phyloP scores from a whole-genome alignment of 2,329 filamentous ascomycete genomes.

The Westerdykella sp. region DNA sequence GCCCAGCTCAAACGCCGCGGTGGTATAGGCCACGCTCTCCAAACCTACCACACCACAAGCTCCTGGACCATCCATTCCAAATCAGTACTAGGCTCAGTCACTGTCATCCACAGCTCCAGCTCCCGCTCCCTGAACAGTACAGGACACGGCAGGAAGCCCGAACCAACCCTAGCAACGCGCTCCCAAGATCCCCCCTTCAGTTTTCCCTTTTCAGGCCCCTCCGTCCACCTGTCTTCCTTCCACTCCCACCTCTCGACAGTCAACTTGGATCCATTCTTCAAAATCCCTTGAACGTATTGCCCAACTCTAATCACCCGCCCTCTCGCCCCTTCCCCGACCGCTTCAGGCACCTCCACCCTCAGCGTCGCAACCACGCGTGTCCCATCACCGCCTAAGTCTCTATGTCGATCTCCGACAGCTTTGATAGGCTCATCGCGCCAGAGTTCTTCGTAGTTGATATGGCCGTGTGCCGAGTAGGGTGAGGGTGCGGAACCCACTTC shows the following conservation, averaged over 20 bases:
- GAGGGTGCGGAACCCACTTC: constrained; percentile 58
- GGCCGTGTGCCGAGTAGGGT: constrained; percentile 43
- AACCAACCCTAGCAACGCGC: constrained; percentile 35
- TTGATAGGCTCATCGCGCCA: constrained; percentile 49
- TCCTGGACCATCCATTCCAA: background rate
- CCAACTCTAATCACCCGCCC: constrained; percentile 53
- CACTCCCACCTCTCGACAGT: constrained; percentile 53
- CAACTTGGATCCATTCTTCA: constrained; percentile 42
- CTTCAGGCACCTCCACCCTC: background rate
- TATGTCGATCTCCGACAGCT: constrained; percentile 4
- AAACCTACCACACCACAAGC: background rate
- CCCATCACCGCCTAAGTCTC: constrained; percentile 10
- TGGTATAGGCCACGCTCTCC: background rate
- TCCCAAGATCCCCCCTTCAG: constrained; percentile 26
- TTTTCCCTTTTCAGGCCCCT: constrained; percentile 5
- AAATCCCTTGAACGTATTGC: constrained; percentile 51
- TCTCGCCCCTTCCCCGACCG: constrained; percentile 20
- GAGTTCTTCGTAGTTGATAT: constrained; percentile 56
- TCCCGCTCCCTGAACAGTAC: constrained; percentile 9
- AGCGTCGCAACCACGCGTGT: background rate
- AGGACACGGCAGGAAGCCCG: constrained; percentile 38
- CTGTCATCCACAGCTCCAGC: background rate
- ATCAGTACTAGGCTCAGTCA: background rate
- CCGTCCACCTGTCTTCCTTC: constrained; percentile 2
- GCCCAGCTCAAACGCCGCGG: no score